Evolutionary conservation across 306 rosid species (phyloP), one percentile per base, ranked within the genome.

Genomic region (Mimosa bimucronata): DNA sequence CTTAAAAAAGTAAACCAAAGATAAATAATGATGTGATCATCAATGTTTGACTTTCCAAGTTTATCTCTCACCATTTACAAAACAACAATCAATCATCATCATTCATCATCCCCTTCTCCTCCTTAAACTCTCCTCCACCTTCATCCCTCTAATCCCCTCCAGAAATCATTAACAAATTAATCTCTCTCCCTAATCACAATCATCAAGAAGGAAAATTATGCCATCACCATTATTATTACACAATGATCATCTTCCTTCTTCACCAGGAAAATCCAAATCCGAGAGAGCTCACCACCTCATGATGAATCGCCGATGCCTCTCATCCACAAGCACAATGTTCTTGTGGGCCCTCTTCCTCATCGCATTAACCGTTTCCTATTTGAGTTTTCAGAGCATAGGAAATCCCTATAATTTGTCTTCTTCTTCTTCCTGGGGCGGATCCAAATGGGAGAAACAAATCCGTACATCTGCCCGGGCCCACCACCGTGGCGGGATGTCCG

Each of bases 361-460:
- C 4, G 98, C 97, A 31, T 76, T 92, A 18, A 92, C 97, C 65
- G 93, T 88, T 1, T 94, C 98, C 18, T 92, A 90, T 70, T 78
- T 92, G 75, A 92, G 94, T 60, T 90, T 94, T 79, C 98, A 90
- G 48, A 74, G 91, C 69, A 83, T 94, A 55, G 92, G 97, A 16
- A 86, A 90, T 86, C 86, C 87, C 10, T 89, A 90, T 34, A 34
- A 34, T 34, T 2, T 2, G 3, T 34, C 5, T 71, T 83, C 91
- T 60, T 50, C 97, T 3, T 90, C 97, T 11, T 94, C 97, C 0
- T 92, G 98, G 98, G 98, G 97, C 2, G 98, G 97, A 8, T 79
- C 89, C 88, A 91, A 91, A 75, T 94, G 98, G 98, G 98, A 94
- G 85, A 94, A 90, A 75, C 94, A 94, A 67, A 94, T 94, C 19